Conservation (phyloP, 805 yeast genomes). For the Kodamaea kaohsiungensis region DNA sequence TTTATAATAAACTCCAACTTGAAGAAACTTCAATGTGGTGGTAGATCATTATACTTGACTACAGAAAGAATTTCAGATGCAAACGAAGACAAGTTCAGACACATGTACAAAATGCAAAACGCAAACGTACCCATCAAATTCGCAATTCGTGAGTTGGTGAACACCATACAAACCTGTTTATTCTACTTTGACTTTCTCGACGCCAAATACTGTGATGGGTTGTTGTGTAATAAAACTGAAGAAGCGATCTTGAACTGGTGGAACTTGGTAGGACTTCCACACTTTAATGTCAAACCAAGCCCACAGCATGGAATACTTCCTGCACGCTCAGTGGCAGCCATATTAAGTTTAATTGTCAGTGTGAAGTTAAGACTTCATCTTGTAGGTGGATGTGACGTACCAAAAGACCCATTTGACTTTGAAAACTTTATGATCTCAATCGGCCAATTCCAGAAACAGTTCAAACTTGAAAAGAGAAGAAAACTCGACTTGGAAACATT, state of each 20-base stretch:
- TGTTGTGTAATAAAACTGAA: conserved; percentile 77
- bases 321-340: conserved; percentile 71
- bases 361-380: conserved; percentile 59
- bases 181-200: conserved; percentile 76
- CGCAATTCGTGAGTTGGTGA: conserved; percentile 74
- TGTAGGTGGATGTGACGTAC: conserved; percentile 49
- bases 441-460: conserved; percentile 75
- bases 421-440: conserved; percentile 67
- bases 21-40: conserved; percentile 77
- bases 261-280: conserved; percentile 64
- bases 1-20: conserved; percentile 78
- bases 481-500: conserved; percentile 59
- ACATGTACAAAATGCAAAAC: conserved; percentile 61
- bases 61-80: conserved; percentile 71
- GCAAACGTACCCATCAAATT: conserved; percentile 54
- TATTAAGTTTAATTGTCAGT: conserved; percentile 74
- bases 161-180: conserved; percentile 71
- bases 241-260: conserved; percentile 80
- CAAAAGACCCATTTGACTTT: conserved; percentile 82
- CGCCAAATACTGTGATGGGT: conserved; percentile 76
- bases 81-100: conserved; percentile 76
- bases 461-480: conserved; percentile 50
- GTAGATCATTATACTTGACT: conserved; percentile 75
- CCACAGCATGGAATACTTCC: conserved; percentile 58
- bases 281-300: conserved; percentile 40